Base-by-base conservation (phyloP, 768 basidiomycete genomes). In the Kondoa subrosea region DNA sequence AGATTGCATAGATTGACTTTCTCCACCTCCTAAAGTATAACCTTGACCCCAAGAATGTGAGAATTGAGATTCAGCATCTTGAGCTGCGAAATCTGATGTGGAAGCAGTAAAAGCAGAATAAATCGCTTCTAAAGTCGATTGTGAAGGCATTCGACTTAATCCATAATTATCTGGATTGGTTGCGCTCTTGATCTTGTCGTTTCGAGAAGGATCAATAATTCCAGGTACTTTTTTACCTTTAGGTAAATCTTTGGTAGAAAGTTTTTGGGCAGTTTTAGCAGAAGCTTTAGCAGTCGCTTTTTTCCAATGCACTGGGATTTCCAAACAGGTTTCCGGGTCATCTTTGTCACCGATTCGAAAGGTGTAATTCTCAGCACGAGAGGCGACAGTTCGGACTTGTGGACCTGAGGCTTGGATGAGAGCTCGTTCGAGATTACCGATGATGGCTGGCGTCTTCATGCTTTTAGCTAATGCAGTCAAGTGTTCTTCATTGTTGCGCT, bases 311-410 rank as follows among this genome's bases (percentile, higher is more conserved):
- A 96, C 81, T 12, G 78, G 76, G 67, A 96, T 81, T 73, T 85
- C 84, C 40, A 95, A 85, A 73, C 89, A 85, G n/a, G 84, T 84
- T 3, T 82, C 77, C 30, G 82, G 80, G 0, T 80, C 79, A 3
- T 85, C 84, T 8, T 82, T 78, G 71, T 91, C 88, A 0, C 93
- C 93, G 26, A 99, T 79, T 33, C 85, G 83, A 2, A 99, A 80
- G 2, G 31, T n/a, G 83, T 81, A 40, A 82, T 86, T n/a, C 79
- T 80, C 77, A 0, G 87, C 80, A 0, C 81, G 77, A 0, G 91
- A 91, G 72, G 85, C 87, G 57, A 83, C 82, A 62, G 80, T 75
- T 69, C 85, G 87, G 68, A 75, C 67, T 29, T 67, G 66, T 0
- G 78, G 79, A 58, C 34, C 85, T 29, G 80, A 77, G 61, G 83